Evolutionary conservation across 768 basidiomycete genomes (phyloP).

Genomic region (Pluteus cervinus): DNA sequence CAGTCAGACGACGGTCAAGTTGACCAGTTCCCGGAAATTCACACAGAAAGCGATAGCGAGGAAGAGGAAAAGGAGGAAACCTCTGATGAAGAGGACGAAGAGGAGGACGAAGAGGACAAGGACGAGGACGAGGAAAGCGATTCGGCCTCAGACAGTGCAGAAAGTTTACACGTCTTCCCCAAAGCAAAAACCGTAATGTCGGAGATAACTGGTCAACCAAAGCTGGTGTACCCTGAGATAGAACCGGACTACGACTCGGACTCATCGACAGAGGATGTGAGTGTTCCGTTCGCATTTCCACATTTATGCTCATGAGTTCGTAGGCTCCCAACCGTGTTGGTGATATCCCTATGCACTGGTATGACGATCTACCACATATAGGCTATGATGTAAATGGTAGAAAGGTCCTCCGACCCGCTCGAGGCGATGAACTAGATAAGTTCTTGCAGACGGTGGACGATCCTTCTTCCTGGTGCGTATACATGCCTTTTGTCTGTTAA

Average conservation of each 20-base stretch:
- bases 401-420: slow-evolving; percentile 87
- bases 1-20: slow-evolving; percentile 52
- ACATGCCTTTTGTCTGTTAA: not conserved
- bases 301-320: slow-evolving; percentile 8
- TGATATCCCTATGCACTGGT: slow-evolving; percentile 96
- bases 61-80: slow-evolving; percentile 31
- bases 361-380: slow-evolving; percentile 98
- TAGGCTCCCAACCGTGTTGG: slow-evolving; percentile 95
- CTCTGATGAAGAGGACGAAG: slow-evolving; percentile 31
- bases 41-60: slow-evolving; percentile 46
- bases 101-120: slow-evolving; percentile 28
- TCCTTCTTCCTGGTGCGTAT: slow-evolving; percentile 73
- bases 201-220: slow-evolving; percentile 77
- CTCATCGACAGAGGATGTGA: slow-evolving; percentile 86
- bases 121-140: slow-evolving; percentile 36
- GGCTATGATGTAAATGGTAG: slow-evolving; percentile 96
- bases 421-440: slow-evolving; percentile 95
- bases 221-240: slow-evolving; percentile 82
- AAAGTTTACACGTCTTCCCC: slow-evolving; percentile 51
- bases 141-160: slow-evolving; percentile 35
- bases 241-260: slow-evolving; percentile 90
- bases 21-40: slow-evolving; percentile 73
- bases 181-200: slow-evolving; percentile 67
- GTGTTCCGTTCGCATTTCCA: slow-evolving; percentile 19
- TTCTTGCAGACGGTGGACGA: slow-evolving; percentile 94